phyloP scores from a whole-genome alignment of 352 stramenopile genomes.

The Phytophthora fragariae region DNA sequence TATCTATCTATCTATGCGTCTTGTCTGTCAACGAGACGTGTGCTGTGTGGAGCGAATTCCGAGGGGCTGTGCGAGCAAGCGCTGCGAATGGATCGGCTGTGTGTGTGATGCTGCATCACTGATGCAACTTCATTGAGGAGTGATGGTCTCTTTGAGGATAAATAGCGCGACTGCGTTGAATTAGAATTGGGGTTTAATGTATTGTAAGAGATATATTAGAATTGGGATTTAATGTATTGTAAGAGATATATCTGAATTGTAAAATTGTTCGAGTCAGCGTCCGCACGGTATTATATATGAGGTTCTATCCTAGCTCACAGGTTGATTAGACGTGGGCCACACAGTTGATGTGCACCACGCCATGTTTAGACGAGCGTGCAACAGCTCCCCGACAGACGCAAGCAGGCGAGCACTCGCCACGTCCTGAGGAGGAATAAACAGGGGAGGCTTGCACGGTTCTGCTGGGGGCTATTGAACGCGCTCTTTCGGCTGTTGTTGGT shows the following conservation, averaged over 20 bases:
- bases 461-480: not conserved
- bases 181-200: too few species aligned
- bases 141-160: not conserved
- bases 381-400: constrained; percentile 9
- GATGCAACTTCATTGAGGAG: constrained; percentile 23
- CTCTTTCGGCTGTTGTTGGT: constrained; percentile 2
- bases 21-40: constrained; percentile 6
- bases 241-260: too few species aligned
- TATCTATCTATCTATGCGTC: not conserved
- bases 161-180: too few species aligned
- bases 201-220: too few species aligned
- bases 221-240: too few species aligned
- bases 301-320: not conserved
- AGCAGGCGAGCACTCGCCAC: constrained; percentile 8
- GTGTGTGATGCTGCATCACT: too few species aligned
- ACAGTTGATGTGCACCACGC: constrained; percentile 26
- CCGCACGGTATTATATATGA: not conserved
- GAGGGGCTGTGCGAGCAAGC: not conserved
- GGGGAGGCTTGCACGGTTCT: constrained; percentile 3
- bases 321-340: constrained; percentile 38
- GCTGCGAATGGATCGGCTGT: not conserved
- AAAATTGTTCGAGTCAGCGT: too few species aligned
- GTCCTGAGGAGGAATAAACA: constrained; percentile 14
- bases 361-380: constrained; percentile 34
- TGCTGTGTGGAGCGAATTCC: constrained; percentile 20